phyloP scores from a whole-genome alignment of 139 green algal genomes.

The Coccomyxa sp. region DNA sequence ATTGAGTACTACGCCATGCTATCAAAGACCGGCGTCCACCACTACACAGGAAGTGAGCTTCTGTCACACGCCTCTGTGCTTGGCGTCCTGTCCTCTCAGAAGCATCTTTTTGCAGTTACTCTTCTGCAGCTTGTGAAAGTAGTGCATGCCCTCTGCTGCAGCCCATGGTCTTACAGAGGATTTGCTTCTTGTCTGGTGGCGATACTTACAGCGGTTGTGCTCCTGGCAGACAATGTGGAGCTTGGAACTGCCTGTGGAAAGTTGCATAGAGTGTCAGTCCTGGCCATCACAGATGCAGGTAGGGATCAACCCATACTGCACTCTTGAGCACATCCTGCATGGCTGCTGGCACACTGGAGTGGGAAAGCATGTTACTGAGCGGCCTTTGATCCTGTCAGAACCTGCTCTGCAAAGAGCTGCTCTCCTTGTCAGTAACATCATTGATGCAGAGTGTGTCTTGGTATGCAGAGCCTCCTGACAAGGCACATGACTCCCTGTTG shows the following conservation, averaged over 20 bases:
- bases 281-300: constrained; percentile 97
- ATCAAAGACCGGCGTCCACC: constrained; percentile 96
- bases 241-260: constrained; percentile 98
- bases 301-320: not conserved
- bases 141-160: not conserved
- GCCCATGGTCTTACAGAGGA: not conserved
- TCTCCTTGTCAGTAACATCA: not conserved
- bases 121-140: not conserved
- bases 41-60: constrained; percentile 92
- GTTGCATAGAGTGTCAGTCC: constrained; percentile 86
- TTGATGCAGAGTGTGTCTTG: not conserved
- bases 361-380: not conserved
- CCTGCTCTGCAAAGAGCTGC: not conserved
- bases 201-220: not conserved
- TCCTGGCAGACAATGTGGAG: constrained; percentile 92
- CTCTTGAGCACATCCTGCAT: not conserved
- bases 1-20: constrained; percentile 99
- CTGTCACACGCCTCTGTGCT: not conserved
- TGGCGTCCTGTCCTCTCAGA: not conserved
- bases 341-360: not conserved
- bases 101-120: not conserved
- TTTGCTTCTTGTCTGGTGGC: not conserved
- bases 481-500: not conserved
- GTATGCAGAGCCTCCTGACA: not conserved
- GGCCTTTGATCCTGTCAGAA: not conserved